phyloP scores from a whole-genome alignment of 176 grass and related monocot species.

The Coix lacrymajobi region DNA sequence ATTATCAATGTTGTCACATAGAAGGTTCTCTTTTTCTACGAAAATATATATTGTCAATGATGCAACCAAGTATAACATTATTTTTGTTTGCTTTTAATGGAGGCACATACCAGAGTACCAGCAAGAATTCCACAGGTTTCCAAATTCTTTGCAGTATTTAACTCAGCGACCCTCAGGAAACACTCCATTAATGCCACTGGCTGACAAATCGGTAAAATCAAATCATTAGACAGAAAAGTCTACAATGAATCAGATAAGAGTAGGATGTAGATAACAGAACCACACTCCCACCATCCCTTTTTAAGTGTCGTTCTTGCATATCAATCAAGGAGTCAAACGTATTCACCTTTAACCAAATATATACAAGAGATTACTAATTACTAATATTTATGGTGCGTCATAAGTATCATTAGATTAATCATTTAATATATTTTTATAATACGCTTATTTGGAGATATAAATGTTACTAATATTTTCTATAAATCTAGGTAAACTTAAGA shows the following conservation, averaged over 20 bases:
- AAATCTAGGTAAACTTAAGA: background rate
- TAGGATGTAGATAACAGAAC: constrained; percentile 6
- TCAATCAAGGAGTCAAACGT: background rate
- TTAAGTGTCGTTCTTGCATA: background rate
- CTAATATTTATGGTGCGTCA: background rate
- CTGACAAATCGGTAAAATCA: constrained; percentile 44
- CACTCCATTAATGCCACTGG: constrained; percentile 87
- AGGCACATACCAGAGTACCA: constrained; percentile 66
- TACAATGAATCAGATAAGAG: background rate
- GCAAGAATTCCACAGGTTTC: constrained; percentile 99
- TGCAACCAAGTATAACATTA: constrained; percentile 13
- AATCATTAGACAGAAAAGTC: background rate
- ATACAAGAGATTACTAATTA: background rate
- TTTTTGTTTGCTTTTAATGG: background rate
- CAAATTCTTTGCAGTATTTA: constrained; percentile 89
- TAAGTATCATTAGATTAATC: background rate
- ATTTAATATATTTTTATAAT: background rate
- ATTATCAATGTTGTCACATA: constrained; percentile 91
- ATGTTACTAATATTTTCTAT: background rate
- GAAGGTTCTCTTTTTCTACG: constrained; percentile 93
- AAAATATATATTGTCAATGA: constrained; percentile 25
- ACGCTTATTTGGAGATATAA: background rate
- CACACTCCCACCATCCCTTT: background rate
- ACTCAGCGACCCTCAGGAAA: constrained; percentile 84
- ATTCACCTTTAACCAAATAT: background rate